Evolutionary conservation across 2,329 filamentous ascomycete genomes (phyloP).

Genomic region (Coniochaeta pulveracea): DNA sequence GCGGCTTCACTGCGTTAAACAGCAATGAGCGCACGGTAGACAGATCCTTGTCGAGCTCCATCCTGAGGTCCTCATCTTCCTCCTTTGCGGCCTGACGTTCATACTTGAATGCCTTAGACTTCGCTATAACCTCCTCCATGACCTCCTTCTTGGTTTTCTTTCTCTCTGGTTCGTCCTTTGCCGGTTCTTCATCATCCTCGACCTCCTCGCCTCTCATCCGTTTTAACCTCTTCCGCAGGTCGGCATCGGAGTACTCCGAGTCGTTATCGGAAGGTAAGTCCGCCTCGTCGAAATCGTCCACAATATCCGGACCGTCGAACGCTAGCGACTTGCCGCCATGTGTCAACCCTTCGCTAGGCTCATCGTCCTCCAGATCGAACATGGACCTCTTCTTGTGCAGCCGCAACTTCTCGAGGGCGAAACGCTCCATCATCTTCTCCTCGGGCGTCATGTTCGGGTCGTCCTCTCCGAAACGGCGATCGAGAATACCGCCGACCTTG

Average conservation of each 20-base stretch:
- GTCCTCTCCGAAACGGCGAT: conserved; percentile 91
- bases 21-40: conserved; percentile 65
- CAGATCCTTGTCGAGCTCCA: conserved; percentile 75
- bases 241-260: conserved; percentile 39
- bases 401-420: conserved; percentile 75
- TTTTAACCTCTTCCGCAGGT: conserved; percentile 43
- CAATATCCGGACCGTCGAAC: conserved; percentile 40
- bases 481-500: conserved; percentile 84
- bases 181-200: conserved; percentile 35
- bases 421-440: conserved; percentile 83
- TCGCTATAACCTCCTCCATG: conserved; percentile 95
- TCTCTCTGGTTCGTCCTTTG: conserved; percentile 55
- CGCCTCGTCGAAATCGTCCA: conserved; percentile 71
- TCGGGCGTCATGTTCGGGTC: conserved; percentile 90
- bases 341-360: conserved; percentile 53
- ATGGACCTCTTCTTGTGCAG: conserved; percentile 65
- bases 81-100: conserved; percentile 89
- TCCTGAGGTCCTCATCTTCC: conserved; percentile 79
- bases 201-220: conserved; percentile 40
- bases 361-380: conserved; percentile 83
- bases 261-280: conserved; percentile 52
- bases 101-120: conserved; percentile 91
- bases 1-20: conserved; percentile 33
- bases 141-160: conserved; percentile 96
- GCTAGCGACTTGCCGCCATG: conserved; percentile 70